These are phyloP conservation scores for Boletales sp. DNA, from an alignment of 768 basidiomycete species.

Conservation along the genomic window DNA sequence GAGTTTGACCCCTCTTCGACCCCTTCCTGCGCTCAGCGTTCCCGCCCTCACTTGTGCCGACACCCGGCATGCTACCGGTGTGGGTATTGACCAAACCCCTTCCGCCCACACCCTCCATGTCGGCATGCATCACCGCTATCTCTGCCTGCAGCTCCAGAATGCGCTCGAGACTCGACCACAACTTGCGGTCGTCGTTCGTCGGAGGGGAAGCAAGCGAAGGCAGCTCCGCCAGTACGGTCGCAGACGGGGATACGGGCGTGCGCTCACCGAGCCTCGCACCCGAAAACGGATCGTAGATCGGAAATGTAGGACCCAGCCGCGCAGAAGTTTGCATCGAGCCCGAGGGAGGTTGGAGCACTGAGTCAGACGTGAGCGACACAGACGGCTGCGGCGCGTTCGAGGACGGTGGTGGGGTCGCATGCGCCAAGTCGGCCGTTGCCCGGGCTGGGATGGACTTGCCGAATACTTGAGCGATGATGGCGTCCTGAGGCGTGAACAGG, in stretches of 20 bases:
- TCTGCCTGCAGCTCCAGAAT: conserved; percentile 73
- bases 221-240: conserved; percentile 4
- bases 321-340: not conserved
- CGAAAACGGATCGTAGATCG: conserved; percentile 33
- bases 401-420: not conserved
- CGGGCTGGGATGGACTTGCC: conserved; percentile 7
- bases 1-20: conserved; percentile 33
- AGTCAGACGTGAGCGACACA: conserved; percentile 14
- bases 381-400: conserved; percentile 10
- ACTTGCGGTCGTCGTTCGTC: conserved; percentile 39
- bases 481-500: conserved; percentile 59
- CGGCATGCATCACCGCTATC: conserved; percentile 67
- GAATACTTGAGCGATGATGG: conserved; percentile 46
- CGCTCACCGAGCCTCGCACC: conserved; percentile 25
- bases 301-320: conserved; percentile 6
- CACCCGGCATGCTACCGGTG: conserved; percentile 1
- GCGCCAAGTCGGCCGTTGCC: conserved; percentile 1
- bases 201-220: conserved; percentile 4
- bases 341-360: conserved; percentile 5
- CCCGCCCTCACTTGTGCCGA: conserved; percentile 11
- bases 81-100: conserved; percentile 3
- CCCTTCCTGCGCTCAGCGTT: conserved; percentile 17
- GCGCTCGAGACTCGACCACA: conserved; percentile 66
- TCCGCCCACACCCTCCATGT: conserved; percentile 61
- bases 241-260: conserved; percentile 7